Evolutionary conservation across 164 flowering plant species (phyloP).

Genomic region (Chloranthus sessilifolius): DNA sequence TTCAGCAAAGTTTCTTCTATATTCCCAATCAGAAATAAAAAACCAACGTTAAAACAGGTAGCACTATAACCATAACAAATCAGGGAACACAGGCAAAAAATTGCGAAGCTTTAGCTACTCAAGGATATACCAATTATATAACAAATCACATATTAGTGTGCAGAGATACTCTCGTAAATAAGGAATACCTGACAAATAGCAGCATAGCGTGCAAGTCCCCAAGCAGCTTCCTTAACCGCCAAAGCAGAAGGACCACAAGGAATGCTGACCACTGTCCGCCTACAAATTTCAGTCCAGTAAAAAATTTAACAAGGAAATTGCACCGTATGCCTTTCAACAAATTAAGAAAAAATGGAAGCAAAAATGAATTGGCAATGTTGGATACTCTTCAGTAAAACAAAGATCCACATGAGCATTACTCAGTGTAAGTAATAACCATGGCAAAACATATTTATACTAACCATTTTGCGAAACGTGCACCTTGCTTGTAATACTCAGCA

Average conservation of each 20-base stretch:
- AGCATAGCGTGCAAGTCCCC: slow-evolving; percentile 98
- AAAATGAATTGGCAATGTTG: too few relatives aligned
- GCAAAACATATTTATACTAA: slow-evolving; percentile 12
- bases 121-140: too few relatives aligned
- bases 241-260: slow-evolving; percentile 92
- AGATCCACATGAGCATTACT: not conserved
- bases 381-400: not conserved
- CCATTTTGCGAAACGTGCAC: slow-evolving; percentile 96
- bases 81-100: too few relatives aligned
- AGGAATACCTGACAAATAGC: slow-evolving; percentile 81
- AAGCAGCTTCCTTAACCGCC: slow-evolving; percentile 94
- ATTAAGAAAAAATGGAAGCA: too few relatives aligned
- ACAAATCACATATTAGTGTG: too few relatives aligned
- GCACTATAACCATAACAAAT: too few relatives aligned
- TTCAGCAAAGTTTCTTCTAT: too few relatives aligned
- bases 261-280: slow-evolving; percentile 89
- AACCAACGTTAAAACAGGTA: too few relatives aligned
- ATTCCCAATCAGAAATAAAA: too few relatives aligned
- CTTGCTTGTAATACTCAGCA: slow-evolving; percentile 89
- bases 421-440: not conserved
- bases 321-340: not conserved
- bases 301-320: not conserved
- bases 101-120: too few relatives aligned
- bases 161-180: too few relatives aligned
- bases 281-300: slow-evolving; percentile 15